Percentiles rank a stretch among this genome's conserved stretches.
Evolutionary conservation across 495 filamentous ascomycete genomes (phyloP).

Genomic region (Pseudomonodictys pantanalensis): DNA sequence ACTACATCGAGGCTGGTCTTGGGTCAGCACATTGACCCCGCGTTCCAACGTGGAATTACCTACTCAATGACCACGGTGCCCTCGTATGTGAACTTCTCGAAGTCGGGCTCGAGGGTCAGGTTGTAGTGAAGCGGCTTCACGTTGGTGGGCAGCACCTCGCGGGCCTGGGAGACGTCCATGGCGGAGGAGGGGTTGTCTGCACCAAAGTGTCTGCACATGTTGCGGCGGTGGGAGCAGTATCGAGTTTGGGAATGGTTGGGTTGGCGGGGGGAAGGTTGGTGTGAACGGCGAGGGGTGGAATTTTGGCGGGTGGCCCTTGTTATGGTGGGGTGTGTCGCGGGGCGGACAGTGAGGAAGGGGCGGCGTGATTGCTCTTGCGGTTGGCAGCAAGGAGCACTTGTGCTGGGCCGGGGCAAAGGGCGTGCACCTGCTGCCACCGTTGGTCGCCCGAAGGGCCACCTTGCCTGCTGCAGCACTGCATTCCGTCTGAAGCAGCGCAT

Average conservation of each 20-base stretch:
- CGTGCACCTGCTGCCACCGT: not conserved
- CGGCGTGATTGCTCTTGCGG: constrained; percentile 9
- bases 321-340: constrained; percentile 1
- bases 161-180: constrained; percentile 52
- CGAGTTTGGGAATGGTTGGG: constrained; percentile 9
- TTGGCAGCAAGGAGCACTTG: constrained; percentile 11
- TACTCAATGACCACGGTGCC: constrained; percentile 68
- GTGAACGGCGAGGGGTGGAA: constrained; percentile 12
- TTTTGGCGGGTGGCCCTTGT: not conserved
- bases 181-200: constrained; percentile 36
- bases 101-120: constrained; percentile 70
- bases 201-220: constrained; percentile 43
- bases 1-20: constrained; percentile 63
- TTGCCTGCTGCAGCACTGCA: not conserved
- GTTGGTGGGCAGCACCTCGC: constrained; percentile 65
- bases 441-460: not conserved
- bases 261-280: not conserved
- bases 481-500: constrained; percentile 28
- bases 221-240: constrained; percentile 46
- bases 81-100: constrained; percentile 66
- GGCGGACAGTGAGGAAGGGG: constrained; percentile 7
- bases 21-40: constrained; percentile 7
- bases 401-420: no score
- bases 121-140: constrained; percentile 70
- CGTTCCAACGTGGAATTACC: not conserved